phyloP scores from a whole-genome alignment of 2,329 filamentous ascomycete genomes.

The Metarhizium brunneum region DNA sequence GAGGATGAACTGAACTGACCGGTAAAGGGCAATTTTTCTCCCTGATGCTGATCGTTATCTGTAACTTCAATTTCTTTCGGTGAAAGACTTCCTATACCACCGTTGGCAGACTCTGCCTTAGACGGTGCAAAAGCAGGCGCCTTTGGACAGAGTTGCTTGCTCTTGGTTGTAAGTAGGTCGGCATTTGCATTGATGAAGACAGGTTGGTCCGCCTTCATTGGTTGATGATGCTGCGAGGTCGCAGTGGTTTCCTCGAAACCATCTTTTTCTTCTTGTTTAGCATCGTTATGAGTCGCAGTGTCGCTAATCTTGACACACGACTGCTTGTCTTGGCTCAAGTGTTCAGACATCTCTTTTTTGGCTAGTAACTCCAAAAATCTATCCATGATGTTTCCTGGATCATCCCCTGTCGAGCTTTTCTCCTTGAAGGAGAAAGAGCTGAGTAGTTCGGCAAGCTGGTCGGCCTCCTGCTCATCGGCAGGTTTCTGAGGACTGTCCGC shows the following conservation, averaged over 20 bases:
- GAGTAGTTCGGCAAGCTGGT: slow-evolving; percentile 1
- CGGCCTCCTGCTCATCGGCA: slow-evolving; percentile 1
- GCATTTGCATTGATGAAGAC: neutral
- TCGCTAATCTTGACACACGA: neutral
- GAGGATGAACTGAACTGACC: neutral
- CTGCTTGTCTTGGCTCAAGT: neutral
- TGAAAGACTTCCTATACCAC: neutral
- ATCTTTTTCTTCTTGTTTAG: neutral
- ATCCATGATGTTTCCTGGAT: slow-evolving; percentile 2
- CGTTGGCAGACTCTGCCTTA: neutral
- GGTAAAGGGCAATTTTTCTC: neutral
- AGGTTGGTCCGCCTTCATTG: neutral
- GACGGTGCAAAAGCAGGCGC: neutral
- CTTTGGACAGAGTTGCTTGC: neutral
- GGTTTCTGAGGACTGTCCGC: neutral
- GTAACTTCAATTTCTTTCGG: neutral
- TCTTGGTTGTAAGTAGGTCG: neutral
- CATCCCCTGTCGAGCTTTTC: neutral
- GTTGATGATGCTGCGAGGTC: neutral
- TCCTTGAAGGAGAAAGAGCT: slow-evolving; percentile 6
- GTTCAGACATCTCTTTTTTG: neutral
- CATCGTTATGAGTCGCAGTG: neutral
- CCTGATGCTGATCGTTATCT: neutral
- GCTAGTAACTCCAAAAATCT: slow-evolving; percentile 3
- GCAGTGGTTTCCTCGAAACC: neutral